These are phyloP conservation scores for Cydonia oblonga DNA, from an alignment of 331 rosid genomes.

Conservation along the genomic window DNA sequence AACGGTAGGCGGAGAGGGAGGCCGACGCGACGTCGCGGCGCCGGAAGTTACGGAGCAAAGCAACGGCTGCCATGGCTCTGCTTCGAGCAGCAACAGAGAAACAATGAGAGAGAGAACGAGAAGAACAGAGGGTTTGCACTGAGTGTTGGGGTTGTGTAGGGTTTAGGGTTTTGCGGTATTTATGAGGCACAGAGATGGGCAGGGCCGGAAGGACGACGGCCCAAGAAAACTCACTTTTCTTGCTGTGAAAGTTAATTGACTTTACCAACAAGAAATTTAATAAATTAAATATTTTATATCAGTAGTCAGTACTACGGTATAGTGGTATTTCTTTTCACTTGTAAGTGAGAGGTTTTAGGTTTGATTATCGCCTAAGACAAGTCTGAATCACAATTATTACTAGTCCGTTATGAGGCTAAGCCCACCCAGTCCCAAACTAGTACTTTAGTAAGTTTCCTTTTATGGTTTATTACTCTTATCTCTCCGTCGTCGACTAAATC, in stretches of 20 bases:
- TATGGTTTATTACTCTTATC: too few relatives aligned
- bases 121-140: neutral
- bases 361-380: accelerated
- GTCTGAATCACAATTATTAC: too few relatives aligned
- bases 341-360: too few relatives aligned
- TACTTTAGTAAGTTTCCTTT: too few relatives aligned
- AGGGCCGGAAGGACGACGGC: neutral
- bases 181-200: neutral
- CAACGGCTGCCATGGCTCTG: constrained; percentile 47
- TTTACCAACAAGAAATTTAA: too few relatives aligned
- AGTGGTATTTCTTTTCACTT: too few relatives aligned
- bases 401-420: too few relatives aligned
- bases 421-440: too few relatives aligned
- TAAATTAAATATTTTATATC: too few relatives aligned
- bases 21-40: constrained; percentile 55
- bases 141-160: constrained; percentile 1
- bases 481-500: too few relatives aligned
- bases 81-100: neutral
- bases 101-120: neutral
- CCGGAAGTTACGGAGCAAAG: constrained; percentile 56
- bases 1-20: constrained; percentile 46
- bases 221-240: neutral
- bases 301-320: too few relatives aligned
- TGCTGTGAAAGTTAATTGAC: too few relatives aligned
- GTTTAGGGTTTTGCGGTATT: constrained; percentile 43